Evolutionary conservation across 768 basidiomycete species (phyloP).

Genomic region (Rhodotorula toruloides): DNA sequence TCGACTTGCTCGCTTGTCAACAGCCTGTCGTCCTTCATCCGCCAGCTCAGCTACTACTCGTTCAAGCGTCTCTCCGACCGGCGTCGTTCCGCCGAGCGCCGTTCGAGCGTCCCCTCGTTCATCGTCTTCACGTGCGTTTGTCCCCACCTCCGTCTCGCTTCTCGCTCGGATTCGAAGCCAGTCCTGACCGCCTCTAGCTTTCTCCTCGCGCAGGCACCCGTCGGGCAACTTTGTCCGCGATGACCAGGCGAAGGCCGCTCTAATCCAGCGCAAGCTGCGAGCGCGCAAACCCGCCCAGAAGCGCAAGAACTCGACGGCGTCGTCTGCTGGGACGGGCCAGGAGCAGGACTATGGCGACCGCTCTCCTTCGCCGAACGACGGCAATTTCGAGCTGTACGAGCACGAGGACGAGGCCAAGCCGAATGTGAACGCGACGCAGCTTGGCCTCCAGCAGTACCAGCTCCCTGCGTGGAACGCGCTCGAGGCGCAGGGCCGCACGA

Average conservation of each 20-base stretch:
- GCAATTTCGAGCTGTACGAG: too few species aligned
- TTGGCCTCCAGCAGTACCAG: too few species aligned
- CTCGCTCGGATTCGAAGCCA: background rate
- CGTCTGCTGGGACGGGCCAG: too few species aligned
- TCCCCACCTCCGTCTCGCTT: background rate
- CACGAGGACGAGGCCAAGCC: too few species aligned
- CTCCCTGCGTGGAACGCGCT: too few species aligned
- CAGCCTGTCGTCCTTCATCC: conserved; percentile 29
- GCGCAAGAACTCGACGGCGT: background rate
- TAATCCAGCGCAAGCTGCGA: background rate
- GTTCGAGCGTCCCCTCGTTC: conserved; percentile 4
- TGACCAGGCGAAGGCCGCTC: background rate
- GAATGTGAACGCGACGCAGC: too few species aligned
- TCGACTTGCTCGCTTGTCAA: background rate
- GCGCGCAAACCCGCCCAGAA: background rate
- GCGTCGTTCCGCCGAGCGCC: conserved; percentile 16
- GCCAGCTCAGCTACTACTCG: conserved; percentile 27
- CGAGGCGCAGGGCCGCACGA: too few species aligned
- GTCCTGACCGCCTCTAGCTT: background rate
- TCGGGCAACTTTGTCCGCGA: conserved; percentile 17
- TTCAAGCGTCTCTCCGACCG: conserved; percentile 34
- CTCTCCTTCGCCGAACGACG: too few species aligned
- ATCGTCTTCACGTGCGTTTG: conserved; percentile 26
- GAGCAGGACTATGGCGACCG: too few species aligned
- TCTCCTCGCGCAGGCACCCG: conserved; percentile 1